A percentile compares a stretch with the other conserved stretches of the same genome.
Conservation (phyloP, 148 eudicot genomes). For the Rhododendron molle region DNA sequence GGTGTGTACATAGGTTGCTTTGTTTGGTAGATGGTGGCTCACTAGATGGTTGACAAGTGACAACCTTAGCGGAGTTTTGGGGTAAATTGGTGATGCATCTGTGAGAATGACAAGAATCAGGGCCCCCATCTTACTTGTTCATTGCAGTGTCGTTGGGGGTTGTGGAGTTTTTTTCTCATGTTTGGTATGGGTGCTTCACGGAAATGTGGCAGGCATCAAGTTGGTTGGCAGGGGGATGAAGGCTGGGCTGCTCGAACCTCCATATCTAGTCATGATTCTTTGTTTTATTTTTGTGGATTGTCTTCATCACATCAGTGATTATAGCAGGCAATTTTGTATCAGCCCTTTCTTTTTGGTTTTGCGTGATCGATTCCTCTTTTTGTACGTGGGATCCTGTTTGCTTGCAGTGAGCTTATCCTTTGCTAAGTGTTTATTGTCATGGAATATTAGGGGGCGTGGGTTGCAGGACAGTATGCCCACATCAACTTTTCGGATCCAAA, state of each 20-base stretch:
- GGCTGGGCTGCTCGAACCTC: neutral
- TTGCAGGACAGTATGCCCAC: slow-evolving; percentile 99
- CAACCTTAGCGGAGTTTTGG: neutral
- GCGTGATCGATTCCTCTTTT: neutral
- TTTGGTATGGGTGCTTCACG: neutral
- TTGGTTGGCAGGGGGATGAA: neutral
- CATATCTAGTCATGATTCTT: neutral
- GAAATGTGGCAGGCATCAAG: neutral
- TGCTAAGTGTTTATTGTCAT: slow-evolving; percentile 1
- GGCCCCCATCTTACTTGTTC: neutral
- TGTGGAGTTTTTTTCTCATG: neutral
- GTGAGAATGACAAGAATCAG: neutral
- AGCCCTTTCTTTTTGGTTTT: neutral
- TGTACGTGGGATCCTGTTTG: neutral
- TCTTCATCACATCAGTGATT: neutral
- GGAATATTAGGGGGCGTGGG: slow-evolving; percentile 88
- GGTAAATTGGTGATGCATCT: neutral
- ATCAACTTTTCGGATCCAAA: slow-evolving; percentile 78
- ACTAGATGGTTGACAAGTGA: neutral
- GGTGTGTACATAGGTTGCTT: neutral
- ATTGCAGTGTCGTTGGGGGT: neutral
- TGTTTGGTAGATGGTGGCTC: neutral
- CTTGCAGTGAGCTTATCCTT: neutral
- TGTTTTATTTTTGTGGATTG: neutral
- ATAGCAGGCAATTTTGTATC: neutral